phyloP scores from a whole-genome alignment of 805 yeast species.

The Lachancea quebecensis region DNA sequence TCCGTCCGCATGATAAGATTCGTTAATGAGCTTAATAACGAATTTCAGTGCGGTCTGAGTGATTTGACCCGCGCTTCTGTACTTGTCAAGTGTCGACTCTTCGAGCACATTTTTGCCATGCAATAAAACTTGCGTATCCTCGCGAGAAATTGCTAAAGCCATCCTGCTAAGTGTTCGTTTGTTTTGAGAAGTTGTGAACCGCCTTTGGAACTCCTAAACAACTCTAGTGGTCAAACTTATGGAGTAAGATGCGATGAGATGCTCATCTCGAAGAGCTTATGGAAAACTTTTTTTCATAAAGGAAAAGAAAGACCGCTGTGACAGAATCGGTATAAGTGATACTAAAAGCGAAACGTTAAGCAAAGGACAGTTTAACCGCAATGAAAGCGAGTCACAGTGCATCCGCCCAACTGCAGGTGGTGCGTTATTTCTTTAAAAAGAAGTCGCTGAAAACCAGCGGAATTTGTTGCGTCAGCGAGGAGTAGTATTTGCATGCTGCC shows the following conservation, averaged over 20 bases:
- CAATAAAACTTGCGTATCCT: conserved; percentile 65
- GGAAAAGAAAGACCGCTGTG: neutral
- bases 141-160: conserved; percentile 72
- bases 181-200: neutral
- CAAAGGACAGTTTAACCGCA: neutral
- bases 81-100: conserved; percentile 63
- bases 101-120: conserved; percentile 64
- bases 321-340: conserved; percentile 1
- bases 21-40: conserved; percentile 58
- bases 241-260: conserved; percentile 5
- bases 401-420: neutral
- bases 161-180: conserved; percentile 26
- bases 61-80: conserved; percentile 83
- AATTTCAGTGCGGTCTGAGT: conserved; percentile 75
- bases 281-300: conserved; percentile 5
- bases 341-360: neutral
- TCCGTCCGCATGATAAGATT: conserved; percentile 51
- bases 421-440: neutral
- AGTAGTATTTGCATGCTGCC: no score
- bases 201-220: neutral
- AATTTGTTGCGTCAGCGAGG: no score
- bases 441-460: no score
- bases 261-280: conserved; percentile 7
- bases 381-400: no score
- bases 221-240: neutral